Base-by-base conservation (phyloP, 2,329 filamentous ascomycete genomes). In the Stemphylium beticola region DNA sequence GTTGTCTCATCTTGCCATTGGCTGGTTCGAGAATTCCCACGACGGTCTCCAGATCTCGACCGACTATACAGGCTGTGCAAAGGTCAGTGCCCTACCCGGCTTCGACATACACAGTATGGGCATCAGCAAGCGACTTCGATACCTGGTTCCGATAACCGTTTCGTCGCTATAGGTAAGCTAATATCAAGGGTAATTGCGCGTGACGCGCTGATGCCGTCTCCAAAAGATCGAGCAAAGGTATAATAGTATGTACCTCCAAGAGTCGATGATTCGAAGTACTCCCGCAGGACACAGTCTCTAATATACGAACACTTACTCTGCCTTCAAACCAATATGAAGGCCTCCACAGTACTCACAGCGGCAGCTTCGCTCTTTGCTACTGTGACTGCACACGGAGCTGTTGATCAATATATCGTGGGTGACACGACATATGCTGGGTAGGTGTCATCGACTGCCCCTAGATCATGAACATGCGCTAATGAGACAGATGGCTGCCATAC, bases 401-500 rank as follows among this genome's bases (percentile, higher is more conserved):
- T 72, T 18, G 67, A 66, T 15, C 46, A 40, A 8, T 71, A 72
- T 33, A 67, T 60, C 12, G 62, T 68, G 2, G 68, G 64, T 24
- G 55, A 49, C 17, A 66, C 57, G 39, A 47, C 34, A 1, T 72
- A 67, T 31, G 39, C 61, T 61, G 68, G 69, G 68, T 69, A 60
- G n/a, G 47, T 47, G 15, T 18, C 8, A 24, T 40, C 18, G 24
- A 6, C n/a, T 18, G 29, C 17, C 26, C 26, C 12, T 4, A 17
- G n/a, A 18, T 31, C 3, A 31, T 24, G 15, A 11, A 14, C 15
- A 20, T 24, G 31, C 4, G 5, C 36, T 56, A 34, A 56, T 29
- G 20, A 34, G 2, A 8, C 32, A 70, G 67, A 52, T 72, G 67
- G 67, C 55, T 53, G 46, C 69, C 69, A 36, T 72, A 72, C 49